Base-by-base conservation (phyloP, 768 basidiomycete genomes). In the Termitomyces sp. region DNA sequence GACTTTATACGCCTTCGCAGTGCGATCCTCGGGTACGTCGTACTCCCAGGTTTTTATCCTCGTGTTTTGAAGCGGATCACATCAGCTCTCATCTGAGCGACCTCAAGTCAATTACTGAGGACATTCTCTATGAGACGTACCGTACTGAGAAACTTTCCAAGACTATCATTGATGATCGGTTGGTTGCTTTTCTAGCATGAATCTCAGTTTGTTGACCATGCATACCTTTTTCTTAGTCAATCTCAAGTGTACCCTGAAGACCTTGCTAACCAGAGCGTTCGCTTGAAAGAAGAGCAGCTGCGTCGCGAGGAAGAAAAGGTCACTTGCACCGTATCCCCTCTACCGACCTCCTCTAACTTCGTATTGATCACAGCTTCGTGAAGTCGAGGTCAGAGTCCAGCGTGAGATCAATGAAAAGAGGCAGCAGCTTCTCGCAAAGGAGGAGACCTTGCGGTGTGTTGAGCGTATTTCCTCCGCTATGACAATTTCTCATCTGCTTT, bases 211-310 rank as follows among this genome's bases (percentile, higher is more conserved):
- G 33, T 11, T 45, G 63, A 58, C 42, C 7, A 49, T 27, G 15
- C 13, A 53, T 31, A 4, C 47, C 9, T 41, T 51, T 33, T 13
- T 9, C 13, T 6, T 60, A 83, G 82, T 64, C 83, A 89, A 64
- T 85, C 86, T 1, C 86, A 86, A 45, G 86, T 94, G 59, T 78
- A 87, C 12, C 90, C 93, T n/a, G 90, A 92, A 65, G 92, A 94
- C 64, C 79, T 95, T 54, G 92, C 89, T 13, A 89, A 82, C 60
- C 93, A 95, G 73, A 86, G 85, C 61, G 90, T 93, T 41, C 81
- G 89, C 57, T 80, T 94, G 76, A 94, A 94, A 77, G 93, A 95
- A 72, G 92, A 95, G 68, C 91, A 94, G 69, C 84, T 95, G 44
- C 84, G 91, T 58, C 78, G 87, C 63, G 93, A 94, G 70, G 90